Percentiles rank a stretch among this genome's conserved stretches.
These are phyloP conservation scores for Nakazawaea ishiwadae DNA, from an alignment of 805 yeast genomes.

Conservation along the genomic window DNA sequence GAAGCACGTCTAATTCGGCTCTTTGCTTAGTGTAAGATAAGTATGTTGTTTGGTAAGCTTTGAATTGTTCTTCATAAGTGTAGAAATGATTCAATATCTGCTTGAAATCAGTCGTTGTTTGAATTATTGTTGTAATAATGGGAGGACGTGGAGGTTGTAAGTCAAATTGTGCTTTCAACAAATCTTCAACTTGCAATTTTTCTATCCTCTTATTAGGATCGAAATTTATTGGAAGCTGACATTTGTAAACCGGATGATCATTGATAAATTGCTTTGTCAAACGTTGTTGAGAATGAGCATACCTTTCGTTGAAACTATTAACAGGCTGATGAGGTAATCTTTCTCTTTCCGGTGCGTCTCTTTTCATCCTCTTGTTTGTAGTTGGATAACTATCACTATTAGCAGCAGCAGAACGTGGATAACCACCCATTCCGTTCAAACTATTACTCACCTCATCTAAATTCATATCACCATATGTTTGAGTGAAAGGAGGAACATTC, in stretches of 20 bases:
- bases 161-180: conserved; percentile 2
- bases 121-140: background rate
- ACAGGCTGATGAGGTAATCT: conserved; percentile 10
- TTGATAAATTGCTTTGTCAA: conserved; percentile 6
- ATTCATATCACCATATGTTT: conserved; percentile 25
- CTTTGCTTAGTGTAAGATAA: conserved; percentile 1
- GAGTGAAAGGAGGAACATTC: conserved; percentile 25
- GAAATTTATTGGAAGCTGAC: conserved; percentile 3
- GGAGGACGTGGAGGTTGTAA: conserved; percentile 2
- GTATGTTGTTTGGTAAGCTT: conserved; percentile 5
- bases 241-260: conserved; percentile 6
- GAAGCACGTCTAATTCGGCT: conserved; percentile 4
- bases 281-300: background rate
- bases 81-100: conserved; percentile 3
- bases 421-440: conserved; percentile 10
- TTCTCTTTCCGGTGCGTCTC: background rate
- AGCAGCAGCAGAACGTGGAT: too few species aligned
- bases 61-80: conserved; percentile 8
- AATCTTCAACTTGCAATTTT: background rate
- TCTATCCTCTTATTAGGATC: conserved; percentile 1
- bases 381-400: too few species aligned
- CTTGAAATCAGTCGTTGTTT: background rate
- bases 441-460: conserved; percentile 21
- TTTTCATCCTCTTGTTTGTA: conserved; percentile 4
- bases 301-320: conserved; percentile 3